Conservation (phyloP, 306 rosid species). For the Prunus mume region DNA sequence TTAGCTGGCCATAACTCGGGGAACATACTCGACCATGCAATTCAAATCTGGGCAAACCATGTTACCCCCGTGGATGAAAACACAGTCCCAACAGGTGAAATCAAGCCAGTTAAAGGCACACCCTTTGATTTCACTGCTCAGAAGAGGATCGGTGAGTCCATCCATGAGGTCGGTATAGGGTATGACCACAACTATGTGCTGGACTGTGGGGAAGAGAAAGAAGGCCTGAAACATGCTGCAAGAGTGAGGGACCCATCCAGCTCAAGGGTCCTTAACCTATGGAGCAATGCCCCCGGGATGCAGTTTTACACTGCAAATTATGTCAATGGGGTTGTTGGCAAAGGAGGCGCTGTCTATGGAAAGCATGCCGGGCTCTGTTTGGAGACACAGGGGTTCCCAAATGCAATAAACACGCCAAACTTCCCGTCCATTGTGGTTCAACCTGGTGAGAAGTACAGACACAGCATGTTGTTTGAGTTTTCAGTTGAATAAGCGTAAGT, state of each 20-base stretch:
- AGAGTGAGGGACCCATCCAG: constrained; percentile 83
- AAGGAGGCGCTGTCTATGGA: constrained; percentile 65
- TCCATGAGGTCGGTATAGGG: constrained; percentile 70
- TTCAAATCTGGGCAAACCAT: constrained; percentile 68
- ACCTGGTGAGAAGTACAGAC: constrained; percentile 75
- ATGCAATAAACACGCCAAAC: constrained; percentile 69
- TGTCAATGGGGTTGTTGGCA: constrained; percentile 63
- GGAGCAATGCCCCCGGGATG: constrained; percentile 83
- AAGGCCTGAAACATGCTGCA: constrained; percentile 70
- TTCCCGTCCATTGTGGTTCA: constrained; percentile 76
- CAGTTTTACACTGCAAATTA: constrained; percentile 94
- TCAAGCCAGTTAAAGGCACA: constrained; percentile 67
- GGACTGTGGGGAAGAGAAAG: constrained; percentile 65
- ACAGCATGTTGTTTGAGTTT: constrained; percentile 85
- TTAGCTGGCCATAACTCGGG: constrained; percentile 83
- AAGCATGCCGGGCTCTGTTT: constrained; percentile 86
- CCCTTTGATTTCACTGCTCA: constrained; percentile 76
- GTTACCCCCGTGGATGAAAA: constrained; percentile 74
- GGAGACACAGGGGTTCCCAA: constrained; percentile 96
- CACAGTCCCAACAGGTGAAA: constrained; percentile 74
- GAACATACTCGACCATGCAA: constrained; percentile 65
- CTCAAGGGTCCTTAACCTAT: constrained; percentile 76
- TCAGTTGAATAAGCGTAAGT: constrained; percentile 47
- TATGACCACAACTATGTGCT: constrained; percentile 91
- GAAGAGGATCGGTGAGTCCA: constrained; percentile 66